Percentiles rank a stretch among this genome's conserved stretches.
Conservation (phyloP, 2,329 filamentous ascomycete species). For the Fragosphaeria purpurea region DNA sequence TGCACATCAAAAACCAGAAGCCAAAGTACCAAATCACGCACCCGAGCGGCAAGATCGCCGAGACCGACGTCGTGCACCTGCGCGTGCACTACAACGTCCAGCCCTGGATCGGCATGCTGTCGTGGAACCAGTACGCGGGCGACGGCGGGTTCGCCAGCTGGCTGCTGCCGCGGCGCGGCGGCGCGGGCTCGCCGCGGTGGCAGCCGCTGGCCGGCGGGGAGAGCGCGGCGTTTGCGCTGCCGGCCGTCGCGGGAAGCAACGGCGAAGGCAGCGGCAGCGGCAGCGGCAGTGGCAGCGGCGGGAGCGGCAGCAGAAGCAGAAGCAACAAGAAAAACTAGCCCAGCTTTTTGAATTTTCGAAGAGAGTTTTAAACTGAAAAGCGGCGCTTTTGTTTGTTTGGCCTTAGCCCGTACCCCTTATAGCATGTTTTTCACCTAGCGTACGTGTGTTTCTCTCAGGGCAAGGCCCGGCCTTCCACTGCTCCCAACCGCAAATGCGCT, state of each 20-base stretch:
- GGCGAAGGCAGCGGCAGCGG: neutral
- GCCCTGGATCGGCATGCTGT: slow-evolving; percentile 84
- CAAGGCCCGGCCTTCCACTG: no score
- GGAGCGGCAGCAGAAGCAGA: no score
- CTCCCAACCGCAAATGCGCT: no score
- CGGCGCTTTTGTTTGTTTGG: no score
- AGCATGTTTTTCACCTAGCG: no score
- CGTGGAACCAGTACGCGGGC: slow-evolving; percentile 59
- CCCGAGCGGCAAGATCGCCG: slow-evolving; percentile 67
- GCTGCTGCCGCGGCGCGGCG: slow-evolving; percentile 7
- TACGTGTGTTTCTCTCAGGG: no score
- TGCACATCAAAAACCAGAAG: slow-evolving; percentile 73
- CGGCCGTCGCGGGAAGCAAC: slow-evolving; percentile 32
- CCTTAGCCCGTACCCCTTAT: no score
- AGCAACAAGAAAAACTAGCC: no score
- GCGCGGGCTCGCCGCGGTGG: slow-evolving; percentile 35
- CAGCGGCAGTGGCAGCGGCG: neutral
- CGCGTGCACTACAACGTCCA: slow-evolving; percentile 93
- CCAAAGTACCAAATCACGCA: slow-evolving; percentile 98
- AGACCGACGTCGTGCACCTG: slow-evolving; percentile 63
- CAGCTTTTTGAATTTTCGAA: no score
- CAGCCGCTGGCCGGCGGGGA: slow-evolving; percentile 53
- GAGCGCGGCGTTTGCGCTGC: slow-evolving; percentile 55
- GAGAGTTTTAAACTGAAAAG: no score
- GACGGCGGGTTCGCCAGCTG: slow-evolving; percentile 22